Evolutionary conservation across 345 rosid species (phyloP).

Genomic region (Heritiera fomes): DNA sequence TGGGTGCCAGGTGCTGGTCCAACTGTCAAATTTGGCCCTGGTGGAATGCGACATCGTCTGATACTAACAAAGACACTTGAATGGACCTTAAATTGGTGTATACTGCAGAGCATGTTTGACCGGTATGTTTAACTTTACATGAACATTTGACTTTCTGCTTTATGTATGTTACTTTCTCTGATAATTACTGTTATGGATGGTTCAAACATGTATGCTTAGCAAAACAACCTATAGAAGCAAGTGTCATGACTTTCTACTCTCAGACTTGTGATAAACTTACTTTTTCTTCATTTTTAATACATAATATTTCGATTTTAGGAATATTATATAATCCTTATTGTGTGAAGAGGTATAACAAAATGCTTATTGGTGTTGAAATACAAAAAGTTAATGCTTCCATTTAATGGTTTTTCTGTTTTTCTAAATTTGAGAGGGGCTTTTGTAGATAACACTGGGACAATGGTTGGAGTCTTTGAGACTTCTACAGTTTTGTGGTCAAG

Average conservation of each 20-base stretch:
- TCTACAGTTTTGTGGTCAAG: background rate
- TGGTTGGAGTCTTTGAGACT: background rate
- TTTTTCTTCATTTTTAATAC: slow-evolving; percentile 8
- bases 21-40: slow-evolving; percentile 52
- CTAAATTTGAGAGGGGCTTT: background rate
- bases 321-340: background rate
- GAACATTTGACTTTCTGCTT: slow-evolving; percentile 13
- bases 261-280: background rate
- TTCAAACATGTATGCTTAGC: background rate
- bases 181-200: background rate
- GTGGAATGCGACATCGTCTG: slow-evolving; percentile 53
- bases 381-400: background rate
- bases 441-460: background rate
- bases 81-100: slow-evolving; percentile 99
- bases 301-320: background rate
- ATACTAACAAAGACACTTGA: slow-evolving; percentile 92
- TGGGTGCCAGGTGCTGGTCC: slow-evolving; percentile 99
- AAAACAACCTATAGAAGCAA: background rate
- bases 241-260: background rate
- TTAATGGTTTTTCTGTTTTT: background rate
- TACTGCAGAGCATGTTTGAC: slow-evolving; percentile 99
- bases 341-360: background rate
- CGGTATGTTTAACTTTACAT: slow-evolving; percentile 47
- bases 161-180: background rate
- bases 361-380: slow-evolving; percentile 3